Evolutionary conservation across 1,284 basidiomycete genomes (phyloP).

Genomic region (Rhodotorula mucilaginosa): DNA sequence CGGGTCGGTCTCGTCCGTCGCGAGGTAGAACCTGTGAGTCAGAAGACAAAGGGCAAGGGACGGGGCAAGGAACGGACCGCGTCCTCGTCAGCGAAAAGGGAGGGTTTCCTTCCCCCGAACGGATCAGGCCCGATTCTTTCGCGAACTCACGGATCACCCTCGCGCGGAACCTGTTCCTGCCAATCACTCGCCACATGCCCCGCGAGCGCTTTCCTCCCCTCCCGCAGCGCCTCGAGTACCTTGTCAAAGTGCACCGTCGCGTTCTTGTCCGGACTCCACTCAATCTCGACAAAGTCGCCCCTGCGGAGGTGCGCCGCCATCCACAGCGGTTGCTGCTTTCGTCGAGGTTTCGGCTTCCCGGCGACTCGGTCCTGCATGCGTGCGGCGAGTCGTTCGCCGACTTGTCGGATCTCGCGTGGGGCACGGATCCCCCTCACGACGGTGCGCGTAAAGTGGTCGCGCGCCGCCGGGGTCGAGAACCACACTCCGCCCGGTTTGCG

Average conservation of each 20-base stretch:
- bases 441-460: constrained; percentile 48
- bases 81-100: too few species aligned
- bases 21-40: constrained; percentile 53
- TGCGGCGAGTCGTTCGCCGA: constrained; percentile 48
- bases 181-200: constrained; percentile 4
- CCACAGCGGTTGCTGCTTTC: constrained; percentile 49
- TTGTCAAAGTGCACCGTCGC: constrained; percentile 51
- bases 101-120: too few species aligned
- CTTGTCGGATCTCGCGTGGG: constrained; percentile 45
- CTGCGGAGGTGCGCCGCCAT: constrained; percentile 56
- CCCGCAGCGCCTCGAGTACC: constrained; percentile 48
- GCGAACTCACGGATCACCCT: constrained; percentile 44
- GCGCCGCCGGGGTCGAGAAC: constrained; percentile 50
- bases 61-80: neutral
- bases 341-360: constrained; percentile 20
- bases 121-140: too few species aligned
- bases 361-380: constrained; percentile 49
- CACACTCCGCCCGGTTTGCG: constrained; percentile 54
- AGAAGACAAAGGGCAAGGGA: too few species aligned
- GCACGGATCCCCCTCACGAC: constrained; percentile 50
- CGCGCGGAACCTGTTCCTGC: constrained; percentile 32
- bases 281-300: constrained; percentile 52
- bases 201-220: constrained; percentile 45
- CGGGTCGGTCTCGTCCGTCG: constrained; percentile 55
- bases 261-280: constrained; percentile 45